Evolutionary conservation across 345 rosid species (phyloP), one percentile per base, ranked within the genome.

Genomic region (Zanthoxylum bungeanum): DNA sequence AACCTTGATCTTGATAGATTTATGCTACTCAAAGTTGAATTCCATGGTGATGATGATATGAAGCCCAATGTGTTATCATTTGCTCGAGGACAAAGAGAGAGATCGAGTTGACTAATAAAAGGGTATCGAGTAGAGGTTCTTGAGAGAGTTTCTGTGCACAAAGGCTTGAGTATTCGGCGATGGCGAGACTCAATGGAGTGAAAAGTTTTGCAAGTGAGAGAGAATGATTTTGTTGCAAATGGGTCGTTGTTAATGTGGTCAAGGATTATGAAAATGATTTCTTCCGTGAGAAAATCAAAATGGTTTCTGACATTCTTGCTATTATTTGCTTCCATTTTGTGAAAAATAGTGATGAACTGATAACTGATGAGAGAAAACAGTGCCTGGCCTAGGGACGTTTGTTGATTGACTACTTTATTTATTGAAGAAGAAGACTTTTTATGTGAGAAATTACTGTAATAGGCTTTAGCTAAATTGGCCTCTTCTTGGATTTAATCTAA

Each of bases 171-270:
- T 46, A 67, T 60, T n/a, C 10, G 58, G 0, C 87, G 82, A 56
- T 84, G 82, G 49, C 74, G 68, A 49, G 85, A 56, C 39, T 84
- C 87, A n/a, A 75, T 11, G 16, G 58, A 76, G 74, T 79, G 73
- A 30, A 81, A 81, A 25, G 68, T 51, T 57, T 75, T 79, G 70
- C 85, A 79, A 10, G 82, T 36, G 8, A 77, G 77, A 17, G 87
- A 84, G 81, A 84, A 84, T 49, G 85, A 77, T 74, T 84, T 84
- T 72, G 44, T 75, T 71, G 83, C 77, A 60, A 61, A 77, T 31
- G 85, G 78, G 59, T 72, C 77, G 9, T 64, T 47, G 47, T 77
- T 7, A 68, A 84, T 71, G 61, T 75, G 60, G 78, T 84, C 87
- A 0, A 84, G 76, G 76, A 84, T 81, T 40, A 61, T 9, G 73